Conservation (phyloP, 176 grass and related monocot genomes). For the Eragrostis nindensis region DNA sequence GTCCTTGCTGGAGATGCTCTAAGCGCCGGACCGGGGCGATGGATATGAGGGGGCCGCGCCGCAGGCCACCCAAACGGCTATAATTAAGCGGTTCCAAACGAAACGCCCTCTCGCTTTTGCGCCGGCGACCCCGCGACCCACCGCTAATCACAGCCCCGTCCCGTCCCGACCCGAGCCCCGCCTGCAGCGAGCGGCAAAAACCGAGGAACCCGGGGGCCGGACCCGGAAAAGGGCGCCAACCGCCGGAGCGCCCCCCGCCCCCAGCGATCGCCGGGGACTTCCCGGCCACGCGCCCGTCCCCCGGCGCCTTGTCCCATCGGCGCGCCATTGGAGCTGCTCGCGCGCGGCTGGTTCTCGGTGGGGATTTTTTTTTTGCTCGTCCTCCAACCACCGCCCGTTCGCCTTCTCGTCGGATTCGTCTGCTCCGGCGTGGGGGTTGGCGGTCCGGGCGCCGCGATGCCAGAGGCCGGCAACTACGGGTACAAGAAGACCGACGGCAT, state of each 20-base stretch:
- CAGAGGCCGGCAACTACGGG: slow-evolving; percentile 64
- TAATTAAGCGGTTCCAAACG: slow-evolving; percentile 50
- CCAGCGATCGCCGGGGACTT: slow-evolving; percentile 37
- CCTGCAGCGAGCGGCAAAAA: not conserved
- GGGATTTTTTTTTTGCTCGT: not conserved
- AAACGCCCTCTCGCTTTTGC: slow-evolving; percentile 27
- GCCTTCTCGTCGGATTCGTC: slow-evolving; percentile 21
- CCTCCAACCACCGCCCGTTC: not conserved
- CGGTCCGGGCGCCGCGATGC: slow-evolving; percentile 46
- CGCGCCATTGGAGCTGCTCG: slow-evolving; percentile 38
- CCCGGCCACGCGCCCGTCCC: not conserved
- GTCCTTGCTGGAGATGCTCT: too few relatives aligned
- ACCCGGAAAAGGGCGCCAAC: slow-evolving; percentile 17
- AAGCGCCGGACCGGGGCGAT: not conserved
- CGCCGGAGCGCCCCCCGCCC: not conserved
- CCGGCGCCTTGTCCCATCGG: not conserved
- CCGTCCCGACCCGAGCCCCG: not conserved
- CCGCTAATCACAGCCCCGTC: slow-evolving; percentile 9
- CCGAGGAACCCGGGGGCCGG: not conserved
- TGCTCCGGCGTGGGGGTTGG: slow-evolving; percentile 6
- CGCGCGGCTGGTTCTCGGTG: not conserved
- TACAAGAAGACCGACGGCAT: slow-evolving; percentile 86
- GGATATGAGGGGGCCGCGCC: slow-evolving; percentile 27
- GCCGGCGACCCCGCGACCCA: slow-evolving; percentile 11
- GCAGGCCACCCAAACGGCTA: slow-evolving; percentile 56